phyloP scores from a whole-genome alignment of 2,329 filamentous ascomycete species.

The Thelonectria rubi region DNA sequence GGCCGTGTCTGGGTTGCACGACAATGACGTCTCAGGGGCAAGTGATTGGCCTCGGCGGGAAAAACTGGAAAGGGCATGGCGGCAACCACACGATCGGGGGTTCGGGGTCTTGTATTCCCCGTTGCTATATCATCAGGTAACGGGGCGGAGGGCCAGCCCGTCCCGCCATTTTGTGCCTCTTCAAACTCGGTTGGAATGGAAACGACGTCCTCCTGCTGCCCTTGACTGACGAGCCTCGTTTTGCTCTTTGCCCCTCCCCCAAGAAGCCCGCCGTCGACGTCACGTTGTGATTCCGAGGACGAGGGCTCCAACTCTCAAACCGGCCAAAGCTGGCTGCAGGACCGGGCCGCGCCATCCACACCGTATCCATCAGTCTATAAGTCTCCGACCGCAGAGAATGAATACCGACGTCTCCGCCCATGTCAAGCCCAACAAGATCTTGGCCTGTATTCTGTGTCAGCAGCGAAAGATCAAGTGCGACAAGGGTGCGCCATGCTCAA shows the following conservation, averaged over 20 bases:
- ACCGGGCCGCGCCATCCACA: background rate
- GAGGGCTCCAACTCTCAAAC: background rate
- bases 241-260: background rate
- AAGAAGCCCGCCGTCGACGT: background rate
- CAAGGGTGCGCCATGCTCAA: constrained; percentile 17
- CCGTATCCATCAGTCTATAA: background rate
- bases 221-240: background rate
- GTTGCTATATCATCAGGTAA: background rate
- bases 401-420: constrained; percentile 6
- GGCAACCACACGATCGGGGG: constrained; percentile 5
- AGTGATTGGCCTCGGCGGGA: background rate
- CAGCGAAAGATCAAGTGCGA: constrained; percentile 19
- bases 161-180: background rate
- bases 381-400: constrained; percentile 1
- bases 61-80: constrained; percentile 3
- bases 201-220: background rate
- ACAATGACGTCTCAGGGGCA: background rate
- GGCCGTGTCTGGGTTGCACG: background rate
- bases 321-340: background rate
- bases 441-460: constrained; percentile 22
- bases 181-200: constrained; percentile 1
- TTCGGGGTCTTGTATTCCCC: constrained; percentile 22
- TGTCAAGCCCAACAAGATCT: constrained; percentile 10
- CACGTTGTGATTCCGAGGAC: background rate
- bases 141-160: background rate